phyloP scores from a whole-genome alignment of 495 filamentous ascomycete species.

The Penicillium antarcticum region DNA sequence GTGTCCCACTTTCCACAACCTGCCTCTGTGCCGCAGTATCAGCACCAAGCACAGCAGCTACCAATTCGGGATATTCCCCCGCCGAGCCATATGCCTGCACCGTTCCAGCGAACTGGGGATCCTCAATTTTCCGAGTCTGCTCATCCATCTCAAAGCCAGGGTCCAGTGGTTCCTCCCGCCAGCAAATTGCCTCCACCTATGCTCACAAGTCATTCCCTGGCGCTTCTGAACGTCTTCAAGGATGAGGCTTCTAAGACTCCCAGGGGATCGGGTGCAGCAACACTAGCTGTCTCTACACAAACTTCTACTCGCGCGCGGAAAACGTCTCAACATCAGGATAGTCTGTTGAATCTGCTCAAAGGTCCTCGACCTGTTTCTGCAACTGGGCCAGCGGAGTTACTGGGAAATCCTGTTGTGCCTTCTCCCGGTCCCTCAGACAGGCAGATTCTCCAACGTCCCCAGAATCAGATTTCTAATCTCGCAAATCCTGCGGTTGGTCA shows the following conservation, averaged over 20 bases:
- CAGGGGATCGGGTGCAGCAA: conserved; percentile 27
- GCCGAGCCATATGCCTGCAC: conserved; percentile 33
- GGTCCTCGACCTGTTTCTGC: conserved; percentile 17
- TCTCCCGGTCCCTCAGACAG: conserved; percentile 12
- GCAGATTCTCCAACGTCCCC: conserved; percentile 38
- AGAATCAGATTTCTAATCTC: conserved; percentile 17
- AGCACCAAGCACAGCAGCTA: conserved; percentile 5
- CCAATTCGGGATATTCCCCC: conserved; percentile 5
- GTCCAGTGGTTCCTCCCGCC: conserved; percentile 51
- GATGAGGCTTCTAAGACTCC: conserved; percentile 32
- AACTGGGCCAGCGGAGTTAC: conserved; percentile 33
- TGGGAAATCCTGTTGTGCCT: conserved; percentile 27
- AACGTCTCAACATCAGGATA: conserved; percentile 40
- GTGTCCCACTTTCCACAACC: conserved; percentile 14
- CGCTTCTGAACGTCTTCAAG: conserved; percentile 65
- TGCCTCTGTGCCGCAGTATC: conserved; percentile 7
- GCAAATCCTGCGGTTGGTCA: conserved; percentile 6
- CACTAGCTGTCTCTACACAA: conserved; percentile 22
- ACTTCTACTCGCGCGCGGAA: conserved; percentile 17
- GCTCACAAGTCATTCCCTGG: conserved; percentile 60
- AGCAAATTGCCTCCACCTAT: conserved; percentile 58
- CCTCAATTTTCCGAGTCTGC: conserved; percentile 45
- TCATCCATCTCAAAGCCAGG: conserved; percentile 35
- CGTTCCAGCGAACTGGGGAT: conserved; percentile 53
- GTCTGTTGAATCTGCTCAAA: conserved; percentile 36